A percentile compares a stretch with the other conserved stretches of the same genome.
These are phyloP conservation scores for Chrysanthemum makinoi DNA, from an alignment of 129 eudicot species.

Conservation along the genomic window DNA sequence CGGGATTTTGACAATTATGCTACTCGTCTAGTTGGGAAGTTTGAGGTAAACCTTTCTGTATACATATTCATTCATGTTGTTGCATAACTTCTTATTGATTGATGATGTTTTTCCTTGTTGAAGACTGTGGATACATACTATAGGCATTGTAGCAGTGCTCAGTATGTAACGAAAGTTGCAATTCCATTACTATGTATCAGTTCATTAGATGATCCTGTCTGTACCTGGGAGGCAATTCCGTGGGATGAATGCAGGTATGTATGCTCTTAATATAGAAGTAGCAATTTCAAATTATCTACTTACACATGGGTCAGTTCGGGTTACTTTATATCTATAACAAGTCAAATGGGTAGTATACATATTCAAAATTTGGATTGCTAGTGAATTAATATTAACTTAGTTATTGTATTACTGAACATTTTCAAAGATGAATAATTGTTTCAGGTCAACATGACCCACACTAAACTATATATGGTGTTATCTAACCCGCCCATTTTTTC, in stretches of 20 bases:
- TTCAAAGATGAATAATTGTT: not conserved
- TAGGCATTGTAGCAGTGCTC: conserved; percentile 75
- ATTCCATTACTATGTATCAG: conserved; percentile 89
- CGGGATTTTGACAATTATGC: conserved; percentile 93
- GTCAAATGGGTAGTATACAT: not conserved
- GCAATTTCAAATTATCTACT: not conserved
- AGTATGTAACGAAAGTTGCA: conserved; percentile 58
- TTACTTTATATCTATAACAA: not conserved
- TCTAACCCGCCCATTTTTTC: not conserved
- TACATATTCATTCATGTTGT: not conserved
- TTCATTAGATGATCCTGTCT: conserved; percentile 92
- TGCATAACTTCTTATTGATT: conserved; percentile 8
- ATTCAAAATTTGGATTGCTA: not conserved
- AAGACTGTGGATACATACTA: conserved; percentile 96
- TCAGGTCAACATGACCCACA: not conserved
- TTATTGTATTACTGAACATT: not conserved
- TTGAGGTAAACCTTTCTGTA: conserved; percentile 58
- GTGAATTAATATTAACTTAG: not conserved
- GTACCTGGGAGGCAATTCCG: conserved; percentile 95
- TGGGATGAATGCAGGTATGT: conserved; percentile 99
- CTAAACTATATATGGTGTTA: not conserved
- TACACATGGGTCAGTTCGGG: not conserved
- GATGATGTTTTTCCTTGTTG: conserved; percentile 27
- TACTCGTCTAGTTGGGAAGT: conserved; percentile 75
- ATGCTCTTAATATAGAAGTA: not conserved